Evolutionary conservation across 2,329 filamentous ascomycete species (phyloP).

Genomic region (Alternaria solani): DNA sequence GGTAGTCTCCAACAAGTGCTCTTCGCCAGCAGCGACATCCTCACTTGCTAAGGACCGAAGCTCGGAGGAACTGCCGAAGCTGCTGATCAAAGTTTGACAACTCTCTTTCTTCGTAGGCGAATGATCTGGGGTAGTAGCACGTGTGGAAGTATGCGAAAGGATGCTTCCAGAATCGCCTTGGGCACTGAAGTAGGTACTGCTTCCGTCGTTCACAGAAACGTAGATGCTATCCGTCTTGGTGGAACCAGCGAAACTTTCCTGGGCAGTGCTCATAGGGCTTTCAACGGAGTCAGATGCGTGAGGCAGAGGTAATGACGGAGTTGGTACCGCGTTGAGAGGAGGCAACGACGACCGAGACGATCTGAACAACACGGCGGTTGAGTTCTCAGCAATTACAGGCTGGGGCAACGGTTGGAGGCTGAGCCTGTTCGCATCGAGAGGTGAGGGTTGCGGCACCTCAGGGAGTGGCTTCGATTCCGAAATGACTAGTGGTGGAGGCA

Average conservation of each 20-base stretch:
- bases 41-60: constrained; percentile 73
- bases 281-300: constrained; percentile 40
- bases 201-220: constrained; percentile 78
- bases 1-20: constrained; percentile 86
- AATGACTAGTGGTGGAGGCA: constrained; percentile 53
- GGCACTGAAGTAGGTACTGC: constrained; percentile 76
- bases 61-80: constrained; percentile 70
- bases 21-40: constrained; percentile 80
- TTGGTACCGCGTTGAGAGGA: constrained; percentile 40
- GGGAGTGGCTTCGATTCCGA: constrained; percentile 74
- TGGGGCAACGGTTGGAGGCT: constrained; percentile 34
- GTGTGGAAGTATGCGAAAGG: constrained; percentile 81
- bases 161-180: constrained; percentile 83
- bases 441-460: constrained; percentile 62
- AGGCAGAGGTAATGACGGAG: constrained; percentile 36
- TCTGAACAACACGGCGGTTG: constrained; percentile 52
- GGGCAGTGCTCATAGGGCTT: constrained; percentile 48
- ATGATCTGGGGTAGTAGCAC: constrained; percentile 85
- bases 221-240: constrained; percentile 68
- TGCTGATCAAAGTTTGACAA: constrained; percentile 67
- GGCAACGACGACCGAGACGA: constrained; percentile 60
- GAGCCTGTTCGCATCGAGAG: constrained; percentile 39
- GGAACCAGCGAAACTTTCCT: constrained; percentile 39
- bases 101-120: constrained; percentile 61
- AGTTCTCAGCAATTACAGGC: constrained; percentile 40